phyloP scores from a whole-genome alignment of 1,284 basidiomycete genomes.

The Stygiomarasmius scandens region DNA sequence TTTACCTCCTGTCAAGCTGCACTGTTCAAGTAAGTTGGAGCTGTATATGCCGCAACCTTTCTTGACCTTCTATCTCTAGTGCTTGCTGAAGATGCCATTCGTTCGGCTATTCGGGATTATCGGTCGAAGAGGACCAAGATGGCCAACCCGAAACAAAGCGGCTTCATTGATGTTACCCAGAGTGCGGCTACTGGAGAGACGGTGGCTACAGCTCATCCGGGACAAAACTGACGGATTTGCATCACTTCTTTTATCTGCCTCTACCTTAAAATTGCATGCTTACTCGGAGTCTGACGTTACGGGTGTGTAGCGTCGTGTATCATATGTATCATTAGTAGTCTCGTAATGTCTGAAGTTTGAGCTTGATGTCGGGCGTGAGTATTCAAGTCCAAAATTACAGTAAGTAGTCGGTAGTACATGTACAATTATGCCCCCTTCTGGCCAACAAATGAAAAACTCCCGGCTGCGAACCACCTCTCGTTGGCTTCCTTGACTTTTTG shows the following conservation, averaged over 20 bases:
- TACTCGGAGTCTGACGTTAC: background rate
- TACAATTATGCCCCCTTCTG: slow-evolving; percentile 45
- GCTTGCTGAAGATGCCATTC: slow-evolving; percentile 98
- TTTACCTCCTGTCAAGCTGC: slow-evolving; percentile 95
- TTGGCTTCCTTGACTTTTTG: slow-evolving; percentile 90
- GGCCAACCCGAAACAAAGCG: slow-evolving; percentile 53
- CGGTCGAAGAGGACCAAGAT: slow-evolving; percentile 71
- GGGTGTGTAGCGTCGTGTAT: slow-evolving; percentile 9
- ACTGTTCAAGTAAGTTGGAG: slow-evolving; percentile 78
- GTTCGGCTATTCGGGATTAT: slow-evolving; percentile 93
- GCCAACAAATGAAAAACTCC: slow-evolving; percentile 81
- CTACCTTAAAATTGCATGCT: slow-evolving; percentile 1
- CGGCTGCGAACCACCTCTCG: slow-evolving; percentile 88
- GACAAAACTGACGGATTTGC: slow-evolving; percentile 23
- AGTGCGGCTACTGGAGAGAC: slow-evolving; percentile 68
- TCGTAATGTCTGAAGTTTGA: background rate
- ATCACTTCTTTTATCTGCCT: slow-evolving; percentile 10
- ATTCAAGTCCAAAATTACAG: background rate
- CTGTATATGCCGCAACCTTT: slow-evolving; percentile 6
- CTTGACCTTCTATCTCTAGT: slow-evolving; percentile 47
- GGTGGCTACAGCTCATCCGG: slow-evolving; percentile 63
- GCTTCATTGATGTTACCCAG: slow-evolving; percentile 81
- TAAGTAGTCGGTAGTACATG: background rate
- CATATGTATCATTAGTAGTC: slow-evolving; percentile 10
- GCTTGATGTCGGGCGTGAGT: background rate